These are phyloP conservation scores for Tuber melanosporum DNA, from an alignment of 495 filamentous ascomycete genomes.

Conservation along the genomic window DNA sequence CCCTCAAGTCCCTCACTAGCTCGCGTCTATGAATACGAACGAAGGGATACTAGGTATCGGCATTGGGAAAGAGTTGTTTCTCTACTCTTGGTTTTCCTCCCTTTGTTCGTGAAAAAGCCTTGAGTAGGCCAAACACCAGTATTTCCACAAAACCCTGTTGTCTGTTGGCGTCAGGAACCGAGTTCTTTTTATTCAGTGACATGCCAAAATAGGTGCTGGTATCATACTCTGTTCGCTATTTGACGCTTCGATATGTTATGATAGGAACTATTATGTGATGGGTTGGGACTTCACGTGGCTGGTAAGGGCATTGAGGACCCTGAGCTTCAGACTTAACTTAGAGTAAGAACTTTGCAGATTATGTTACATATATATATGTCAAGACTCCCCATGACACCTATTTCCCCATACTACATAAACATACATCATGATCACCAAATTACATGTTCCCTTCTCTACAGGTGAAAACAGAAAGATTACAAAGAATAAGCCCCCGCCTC, in stretches of 20 bases:
- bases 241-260: background rate
- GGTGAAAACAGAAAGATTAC: background rate
- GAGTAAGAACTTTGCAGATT: background rate
- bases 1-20: background rate
- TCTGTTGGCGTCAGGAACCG: too few species aligned
- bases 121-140: too few species aligned
- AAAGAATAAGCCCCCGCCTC: background rate
- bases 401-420: background rate
- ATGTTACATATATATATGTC: background rate
- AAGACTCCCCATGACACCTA: background rate
- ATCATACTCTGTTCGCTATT: too few species aligned
- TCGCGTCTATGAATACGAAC: background rate
- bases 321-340: background rate
- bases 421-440: slow-evolving; percentile 6
- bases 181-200: too few species aligned
- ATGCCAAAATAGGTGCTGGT: too few species aligned
- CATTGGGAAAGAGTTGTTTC: too few species aligned
- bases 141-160: too few species aligned
- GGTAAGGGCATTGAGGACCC: background rate
- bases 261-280: background rate
- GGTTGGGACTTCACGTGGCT: slow-evolving; percentile 16
- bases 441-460: background rate
- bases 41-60: background rate
- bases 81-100: too few species aligned
- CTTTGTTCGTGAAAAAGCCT: too few species aligned